phyloP scores from a whole-genome alignment of 495 filamentous ascomycete species.

The Pseudevernia furfuracea region DNA sequence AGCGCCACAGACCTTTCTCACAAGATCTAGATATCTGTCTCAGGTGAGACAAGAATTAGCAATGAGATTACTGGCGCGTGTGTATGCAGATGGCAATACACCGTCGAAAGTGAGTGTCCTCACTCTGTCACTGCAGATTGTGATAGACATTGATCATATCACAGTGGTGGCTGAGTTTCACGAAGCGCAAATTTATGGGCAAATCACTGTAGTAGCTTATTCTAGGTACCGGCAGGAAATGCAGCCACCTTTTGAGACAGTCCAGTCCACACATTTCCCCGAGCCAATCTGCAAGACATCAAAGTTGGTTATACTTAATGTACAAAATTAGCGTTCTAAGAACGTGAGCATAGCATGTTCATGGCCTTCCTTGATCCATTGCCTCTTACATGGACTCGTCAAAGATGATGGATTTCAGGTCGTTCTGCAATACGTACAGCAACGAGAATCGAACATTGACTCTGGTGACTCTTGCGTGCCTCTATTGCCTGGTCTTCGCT shows the following conservation, averaged over 20 bases:
- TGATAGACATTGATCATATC: constrained; percentile 9
- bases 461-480: background rate
- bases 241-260: background rate
- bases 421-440: background rate
- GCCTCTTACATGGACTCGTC: background rate
- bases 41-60: constrained; percentile 92
- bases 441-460: background rate
- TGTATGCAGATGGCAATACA: constrained; percentile 75
- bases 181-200: constrained; percentile 98
- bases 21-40: constrained; percentile 54
- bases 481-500: background rate
- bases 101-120: constrained; percentile 66
- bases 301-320: background rate
- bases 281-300: background rate
- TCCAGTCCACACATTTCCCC: too few species aligned
- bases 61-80: constrained; percentile 64
- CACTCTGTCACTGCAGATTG: constrained; percentile 2
- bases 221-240: background rate
- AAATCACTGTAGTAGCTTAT: constrained; percentile 43
- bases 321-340: background rate
- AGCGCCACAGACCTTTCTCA: background rate
- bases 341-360: background rate
- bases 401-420: background rate
- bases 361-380: background rate
- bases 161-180: constrained; percentile 95